Base-by-base conservation (phyloP, 257 asterid species). In the Craterostigma plantagineum region DNA sequence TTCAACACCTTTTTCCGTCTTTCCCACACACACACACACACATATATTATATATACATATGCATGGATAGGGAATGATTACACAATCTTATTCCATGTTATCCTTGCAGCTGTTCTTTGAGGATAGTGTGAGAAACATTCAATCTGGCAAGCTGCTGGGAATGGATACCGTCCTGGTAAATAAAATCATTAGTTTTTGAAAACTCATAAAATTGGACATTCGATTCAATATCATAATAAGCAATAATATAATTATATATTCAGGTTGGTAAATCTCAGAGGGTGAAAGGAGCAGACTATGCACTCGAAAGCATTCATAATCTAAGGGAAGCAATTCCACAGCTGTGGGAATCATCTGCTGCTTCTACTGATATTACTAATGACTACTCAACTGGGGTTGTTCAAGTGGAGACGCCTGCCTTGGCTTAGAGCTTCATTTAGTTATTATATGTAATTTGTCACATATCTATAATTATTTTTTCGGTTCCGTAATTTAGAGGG, bases 311-410 rank as follows among this genome's bases (percentile, higher is more conserved):
- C 64, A 79, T 90, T 37, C 95, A 83, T 47, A 83, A 83, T 68
- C 71, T 90, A 1, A 67, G 72, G 52, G 95, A 90, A 69, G 99
- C 95, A 8, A 61, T 83, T 13, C 99, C 99, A 10, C 83, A 90
- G 65, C 79, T 90, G 4, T 71, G 91, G 87, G 92, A 83, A 63
- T 2, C 30, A 23, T 23, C 30, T 23, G 63, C 60, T 10, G 84
- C 77, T n/a, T n/a, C n/a, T 36, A 79, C 67, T 48, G 49, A 71
- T 42, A 69, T 71, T 7, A 82, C 69, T 48, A 81, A 65, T 36
- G 72, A 50, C 59, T 81, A 71, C 65, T 53, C 73, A n/a, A n/a
- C n/a, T 30, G 91, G 85, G 42, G 78, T n/a, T n/a, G n/a, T 81
- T 41, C 46, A 81, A 10, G 94, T 86, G n/a, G 93, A 76, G 66